These are phyloP conservation scores for Xylaria nigripes DNA, from an alignment of 495 filamentous ascomycete genomes.

Conservation along the genomic window DNA sequence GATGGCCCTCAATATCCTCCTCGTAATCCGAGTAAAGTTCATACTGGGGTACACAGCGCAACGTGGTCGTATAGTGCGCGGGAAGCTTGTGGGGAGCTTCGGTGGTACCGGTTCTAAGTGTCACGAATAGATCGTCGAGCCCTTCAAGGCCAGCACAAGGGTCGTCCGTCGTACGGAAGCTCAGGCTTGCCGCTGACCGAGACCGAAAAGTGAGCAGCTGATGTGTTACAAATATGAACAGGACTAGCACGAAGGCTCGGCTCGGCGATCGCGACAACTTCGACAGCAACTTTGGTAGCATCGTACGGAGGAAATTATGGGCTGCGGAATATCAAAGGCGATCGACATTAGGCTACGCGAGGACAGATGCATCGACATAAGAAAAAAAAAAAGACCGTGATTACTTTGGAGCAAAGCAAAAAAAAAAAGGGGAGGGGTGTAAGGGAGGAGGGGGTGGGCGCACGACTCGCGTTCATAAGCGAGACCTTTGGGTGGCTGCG, in stretches of 20 bases:
- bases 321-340: not conserved
- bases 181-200: not conserved
- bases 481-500: not conserved
- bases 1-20: conserved; percentile 32
- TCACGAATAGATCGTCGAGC: conserved; percentile 26
- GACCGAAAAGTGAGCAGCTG: conserved; percentile 9
- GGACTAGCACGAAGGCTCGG: conserved; percentile 11
- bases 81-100: conserved; percentile 42
- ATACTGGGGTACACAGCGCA: conserved; percentile 38
- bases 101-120: conserved; percentile 43
- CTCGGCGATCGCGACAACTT: conserved; percentile 10
- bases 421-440: not conserved
- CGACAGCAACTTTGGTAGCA: conserved; percentile 2
- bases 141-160: conserved; percentile 20
- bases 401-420: not conserved
- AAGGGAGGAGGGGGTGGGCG: not conserved
- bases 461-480: not conserved
- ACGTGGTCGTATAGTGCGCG: conserved; percentile 38
- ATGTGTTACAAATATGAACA: conserved; percentile 7
- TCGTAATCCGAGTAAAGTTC: conserved; percentile 45
- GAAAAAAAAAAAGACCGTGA: not conserved
- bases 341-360: conserved; percentile 4
- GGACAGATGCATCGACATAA: not conserved
- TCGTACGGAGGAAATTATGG: not conserved
- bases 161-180: conserved; percentile 1